Conservation (phyloP, 352 stramenopile genomes). For the Phytophthora colocasiae region DNA sequence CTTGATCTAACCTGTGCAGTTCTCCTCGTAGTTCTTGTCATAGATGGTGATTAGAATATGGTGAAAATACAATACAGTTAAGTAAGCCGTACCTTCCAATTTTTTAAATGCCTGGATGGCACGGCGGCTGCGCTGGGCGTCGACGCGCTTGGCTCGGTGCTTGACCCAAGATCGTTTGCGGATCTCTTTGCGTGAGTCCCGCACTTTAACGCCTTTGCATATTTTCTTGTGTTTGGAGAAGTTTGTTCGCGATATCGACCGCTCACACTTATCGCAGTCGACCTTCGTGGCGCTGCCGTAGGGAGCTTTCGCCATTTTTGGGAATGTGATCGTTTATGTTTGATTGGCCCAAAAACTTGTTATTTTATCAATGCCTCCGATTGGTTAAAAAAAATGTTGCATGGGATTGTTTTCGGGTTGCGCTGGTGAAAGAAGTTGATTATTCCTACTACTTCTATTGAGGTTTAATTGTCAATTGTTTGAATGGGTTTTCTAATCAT, state of each 20-base stretch:
- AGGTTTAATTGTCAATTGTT: no score
- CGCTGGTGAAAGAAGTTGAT: constrained; percentile 1
- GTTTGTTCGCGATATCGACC: not conserved
- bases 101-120: not conserved
- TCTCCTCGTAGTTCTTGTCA: not conserved
- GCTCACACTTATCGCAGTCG: not conserved
- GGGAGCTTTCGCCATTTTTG: constrained; percentile 2
- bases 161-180: constrained; percentile 1
- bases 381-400: not conserved
- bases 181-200: not conserved
- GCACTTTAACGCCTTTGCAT: constrained; percentile 8
- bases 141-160: constrained; percentile 4
- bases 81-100: not conserved
- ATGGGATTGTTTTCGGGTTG: not conserved
- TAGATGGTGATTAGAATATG: not conserved
- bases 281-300: not conserved
- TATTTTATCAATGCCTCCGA: not conserved
- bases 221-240: constrained; percentile 3
- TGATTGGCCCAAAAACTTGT: not conserved
- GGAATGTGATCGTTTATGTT: not conserved
- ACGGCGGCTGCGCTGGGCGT: not conserved
- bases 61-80: not conserved
- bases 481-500: no score
- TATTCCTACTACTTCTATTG: no score
- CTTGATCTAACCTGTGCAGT: not conserved